Conservation (phyloP, 177 flowering plant species). For the Vitis hybrid region DNA sequence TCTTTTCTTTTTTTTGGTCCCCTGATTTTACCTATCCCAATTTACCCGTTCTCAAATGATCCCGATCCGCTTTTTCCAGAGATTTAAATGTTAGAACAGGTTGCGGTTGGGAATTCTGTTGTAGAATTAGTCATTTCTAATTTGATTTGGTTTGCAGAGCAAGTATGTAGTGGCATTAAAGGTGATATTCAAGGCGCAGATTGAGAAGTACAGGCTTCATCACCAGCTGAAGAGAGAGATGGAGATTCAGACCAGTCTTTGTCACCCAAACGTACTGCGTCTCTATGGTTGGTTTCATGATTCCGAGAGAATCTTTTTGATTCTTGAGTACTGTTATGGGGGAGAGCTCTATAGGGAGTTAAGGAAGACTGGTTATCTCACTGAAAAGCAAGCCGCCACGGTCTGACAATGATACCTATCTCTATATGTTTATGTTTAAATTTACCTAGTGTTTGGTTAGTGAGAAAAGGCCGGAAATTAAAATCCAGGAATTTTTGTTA, state of each 20-base stretch:
- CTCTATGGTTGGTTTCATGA: conserved; percentile 94
- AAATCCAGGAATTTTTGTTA: neutral
- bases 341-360: conserved; percentile 83
- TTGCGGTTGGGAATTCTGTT: neutral
- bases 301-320: conserved; percentile 67
- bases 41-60: too few species aligned
- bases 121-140: neutral
- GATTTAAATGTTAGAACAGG: too few species aligned
- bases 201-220: conserved; percentile 68
- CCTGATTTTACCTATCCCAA: too few species aligned
- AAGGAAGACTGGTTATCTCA: conserved; percentile 42
- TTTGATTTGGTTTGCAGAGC: conserved; percentile 35
- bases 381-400: conserved; percentile 83
- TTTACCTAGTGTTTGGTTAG: neutral
- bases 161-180: conserved; percentile 83
- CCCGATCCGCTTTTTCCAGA: too few species aligned
- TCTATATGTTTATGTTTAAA: neutral
- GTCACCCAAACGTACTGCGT: conserved; percentile 78
- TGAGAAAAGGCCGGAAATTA: neutral
- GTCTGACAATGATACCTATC: conserved; percentile 24
- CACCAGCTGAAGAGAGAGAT: conserved; percentile 83
- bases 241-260: conserved; percentile 76
- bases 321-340: conserved; percentile 80
- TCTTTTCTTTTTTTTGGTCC: too few species aligned
- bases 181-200: conserved; percentile 77